phyloP scores from a whole-genome alignment of 2,329 filamentous ascomycete species.

The Colletotrichum sp. region DNA sequence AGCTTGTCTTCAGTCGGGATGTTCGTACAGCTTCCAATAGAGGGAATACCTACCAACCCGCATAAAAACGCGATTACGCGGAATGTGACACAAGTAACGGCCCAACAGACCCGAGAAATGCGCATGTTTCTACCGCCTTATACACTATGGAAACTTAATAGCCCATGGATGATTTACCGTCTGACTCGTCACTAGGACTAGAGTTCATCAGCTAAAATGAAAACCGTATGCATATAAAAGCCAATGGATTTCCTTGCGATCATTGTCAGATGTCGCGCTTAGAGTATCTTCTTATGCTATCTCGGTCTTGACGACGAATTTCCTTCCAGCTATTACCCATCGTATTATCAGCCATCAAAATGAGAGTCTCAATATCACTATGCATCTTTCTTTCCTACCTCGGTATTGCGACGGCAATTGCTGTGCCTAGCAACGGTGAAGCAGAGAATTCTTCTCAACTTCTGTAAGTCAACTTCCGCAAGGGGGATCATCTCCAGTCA shows the following conservation, averaged over 20 bases:
- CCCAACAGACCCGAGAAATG: neutral
- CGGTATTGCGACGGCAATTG: neutral
- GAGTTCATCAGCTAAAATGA: neutral
- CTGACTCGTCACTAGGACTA: neutral
- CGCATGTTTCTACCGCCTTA: neutral
- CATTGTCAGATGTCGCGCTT: neutral
- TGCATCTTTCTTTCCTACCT: neutral
- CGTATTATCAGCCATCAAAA: neutral
- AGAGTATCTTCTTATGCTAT: neutral
- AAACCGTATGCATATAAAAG: neutral
- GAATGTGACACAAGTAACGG: neutral
- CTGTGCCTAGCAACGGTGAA: neutral
- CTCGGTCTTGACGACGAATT: neutral
- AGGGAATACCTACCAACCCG: accelerated
- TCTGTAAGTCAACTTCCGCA: neutral
- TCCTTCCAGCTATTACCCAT: neutral
- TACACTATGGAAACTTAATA: neutral
- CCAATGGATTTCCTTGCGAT: neutral
- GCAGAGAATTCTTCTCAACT: neutral
- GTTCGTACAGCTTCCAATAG: neutral
- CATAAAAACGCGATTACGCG: neutral
- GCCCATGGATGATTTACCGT: neutral
- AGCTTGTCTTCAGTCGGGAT: neutral
- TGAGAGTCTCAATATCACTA: neutral
- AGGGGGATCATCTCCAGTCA: neutral